Base-by-base conservation (phyloP, 176 grass and related monocot genomes). In the Oryza punctata region DNA sequence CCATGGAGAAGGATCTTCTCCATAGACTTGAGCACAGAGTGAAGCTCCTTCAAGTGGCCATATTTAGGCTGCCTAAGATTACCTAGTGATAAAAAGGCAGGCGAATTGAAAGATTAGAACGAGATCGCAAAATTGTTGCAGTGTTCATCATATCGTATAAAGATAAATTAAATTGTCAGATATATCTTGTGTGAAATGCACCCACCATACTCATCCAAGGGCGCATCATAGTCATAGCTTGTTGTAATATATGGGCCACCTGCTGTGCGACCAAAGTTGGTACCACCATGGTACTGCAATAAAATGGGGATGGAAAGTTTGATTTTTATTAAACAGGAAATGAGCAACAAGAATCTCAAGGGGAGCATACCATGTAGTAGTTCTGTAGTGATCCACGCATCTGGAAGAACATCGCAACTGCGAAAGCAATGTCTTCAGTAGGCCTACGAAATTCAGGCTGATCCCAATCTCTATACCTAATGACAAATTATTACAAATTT, bases 231-330 rank as follows among this genome's bases (percentile, higher is more conserved):
- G 73, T 98, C 96, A 12, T 98, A 98, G 75, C 84, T 84, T 9
- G 96, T 98, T 7, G 82, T 87, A 63, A 95, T 95, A 79, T 95
- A 95, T 1, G 96, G 96, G n/a, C 96, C 96, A 7, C 96, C 96
- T 1, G 91, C 57, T 1, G 85, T 91, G 5, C 93, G 89, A 0
- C 91, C 96, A 26, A 95, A 95, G 64, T 98, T 95, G 12, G 96
- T 98, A 41, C 96, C 96, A 6, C 96, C 96, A 1, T 98, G 96
- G 66, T 95, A 95, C 95, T 60, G 16, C 2, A 0, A 60, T 23
- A 60, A 23, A 23, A 57, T 21, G 15, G 18, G 21, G 67, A 14
- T 7, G 10, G 6, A 18, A 21, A 16, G 6, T 54, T 27, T 14
- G 52, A 45, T 4, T 33, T 4, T 33, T 21, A n/a, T 57, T 19